Evolutionary conservation across 345 rosid genomes (phyloP).

Genomic region (Aethionema arabicum): DNA sequence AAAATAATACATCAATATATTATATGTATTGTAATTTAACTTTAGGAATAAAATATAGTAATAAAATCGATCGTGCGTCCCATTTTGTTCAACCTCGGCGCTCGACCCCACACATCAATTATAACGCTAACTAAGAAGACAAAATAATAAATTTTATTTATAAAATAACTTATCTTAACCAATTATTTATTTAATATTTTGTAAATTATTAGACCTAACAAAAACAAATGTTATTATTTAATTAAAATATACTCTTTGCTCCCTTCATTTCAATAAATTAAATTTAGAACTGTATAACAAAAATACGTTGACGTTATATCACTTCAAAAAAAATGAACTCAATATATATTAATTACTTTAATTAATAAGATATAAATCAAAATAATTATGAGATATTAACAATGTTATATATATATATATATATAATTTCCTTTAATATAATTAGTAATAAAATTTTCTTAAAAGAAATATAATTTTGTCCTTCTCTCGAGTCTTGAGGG

Average conservation of each 20-base stretch:
- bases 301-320: too few relatives aligned
- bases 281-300: too few relatives aligned
- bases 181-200: conserved; percentile 16
- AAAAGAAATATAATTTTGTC: background rate
- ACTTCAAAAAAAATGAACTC: too few relatives aligned
- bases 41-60: conserved; percentile 26
- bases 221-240: too few relatives aligned
- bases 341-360: too few relatives aligned
- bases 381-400: too few relatives aligned
- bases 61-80: conserved; percentile 40
- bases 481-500: conserved; percentile 22
- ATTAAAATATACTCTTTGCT: too few relatives aligned
- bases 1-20: conserved; percentile 25
- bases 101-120: conserved; percentile 43
- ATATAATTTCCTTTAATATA: conserved; percentile 8
- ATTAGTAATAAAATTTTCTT: conserved; percentile 1
- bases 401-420: conserved; percentile 1
- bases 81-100: conserved; percentile 40
- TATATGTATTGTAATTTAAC: too few relatives aligned
- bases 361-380: too few relatives aligned
- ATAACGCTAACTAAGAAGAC: conserved; percentile 35
- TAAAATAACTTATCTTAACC: conserved; percentile 30
- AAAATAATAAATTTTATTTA: conserved; percentile 21
- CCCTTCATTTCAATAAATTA: too few relatives aligned
- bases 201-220: too few relatives aligned